phyloP scores from a whole-genome alignment of 1,284 basidiomycete genomes.

The Ganoderma resinaceum region DNA sequence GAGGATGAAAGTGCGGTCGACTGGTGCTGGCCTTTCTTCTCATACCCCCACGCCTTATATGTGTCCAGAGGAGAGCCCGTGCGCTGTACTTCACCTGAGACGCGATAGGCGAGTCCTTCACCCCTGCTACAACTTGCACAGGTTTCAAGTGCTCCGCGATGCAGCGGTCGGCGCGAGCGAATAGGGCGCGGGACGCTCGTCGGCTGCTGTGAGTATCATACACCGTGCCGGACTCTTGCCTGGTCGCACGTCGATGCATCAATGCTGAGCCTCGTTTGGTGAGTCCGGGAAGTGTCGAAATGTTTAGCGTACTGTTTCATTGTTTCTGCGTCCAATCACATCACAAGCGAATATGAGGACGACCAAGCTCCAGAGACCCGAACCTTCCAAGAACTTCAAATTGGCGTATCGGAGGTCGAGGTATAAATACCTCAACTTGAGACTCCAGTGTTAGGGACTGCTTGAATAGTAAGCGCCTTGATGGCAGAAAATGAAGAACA shows the following conservation, averaged over 20 bases:
- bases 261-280: background rate
- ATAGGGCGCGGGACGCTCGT: background rate
- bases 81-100: background rate
- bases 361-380: background rate
- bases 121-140: background rate
- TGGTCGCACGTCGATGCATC: background rate
- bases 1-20: background rate
- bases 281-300: background rate
- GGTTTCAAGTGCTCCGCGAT: no score
- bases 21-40: background rate
- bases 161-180: background rate
- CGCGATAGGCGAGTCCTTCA: background rate
- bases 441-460: no score
- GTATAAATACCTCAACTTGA: no score
- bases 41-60: background rate
- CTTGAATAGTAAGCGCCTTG: no score
- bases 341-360: no score
- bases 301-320: background rate
- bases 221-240: background rate
- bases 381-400: no score
- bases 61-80: background rate
- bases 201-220: background rate
- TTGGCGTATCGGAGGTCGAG: no score
- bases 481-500: no score
- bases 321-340: background rate